A percentile compares a stretch with the other conserved stretches of the same genome.
Evolutionary conservation across 805 yeast genomes (phyloP).

Genomic region (Lipomyces sp.): DNA sequence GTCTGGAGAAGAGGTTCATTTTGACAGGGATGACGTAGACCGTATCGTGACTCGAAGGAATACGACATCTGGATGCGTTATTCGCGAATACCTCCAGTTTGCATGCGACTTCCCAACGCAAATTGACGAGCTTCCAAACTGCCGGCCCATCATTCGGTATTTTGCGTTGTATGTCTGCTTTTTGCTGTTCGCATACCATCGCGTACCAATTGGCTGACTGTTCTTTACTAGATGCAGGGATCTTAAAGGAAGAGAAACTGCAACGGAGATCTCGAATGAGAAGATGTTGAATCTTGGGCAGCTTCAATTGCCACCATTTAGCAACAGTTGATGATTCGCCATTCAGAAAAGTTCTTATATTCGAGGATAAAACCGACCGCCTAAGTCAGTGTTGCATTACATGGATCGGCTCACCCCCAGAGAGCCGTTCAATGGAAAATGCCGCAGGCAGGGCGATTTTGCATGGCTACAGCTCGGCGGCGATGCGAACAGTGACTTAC

Average conservation of each 20-base stretch:
- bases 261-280: constrained; percentile 6
- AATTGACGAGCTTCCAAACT: constrained; percentile 4
- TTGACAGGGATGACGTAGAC: constrained; percentile 1
- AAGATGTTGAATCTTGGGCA: not conserved
- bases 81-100: constrained; percentile 10
- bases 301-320: not conserved
- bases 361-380: too few relatives aligned
- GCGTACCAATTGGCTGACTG: not conserved
- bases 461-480: too few relatives aligned
- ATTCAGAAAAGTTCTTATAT: too few relatives aligned
- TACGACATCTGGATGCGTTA: constrained; percentile 2
- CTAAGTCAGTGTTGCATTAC: too few relatives aligned
- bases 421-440: too few relatives aligned
- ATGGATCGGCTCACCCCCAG: too few relatives aligned
- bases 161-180: constrained; percentile 11
- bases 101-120: constrained; percentile 8
- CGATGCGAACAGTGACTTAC: too few relatives aligned
- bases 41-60: not conserved
- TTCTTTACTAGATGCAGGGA: constrained; percentile 1
- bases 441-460: too few relatives aligned
- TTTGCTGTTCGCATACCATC: not conserved
- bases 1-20: not conserved
- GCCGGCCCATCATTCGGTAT: constrained; percentile 11
- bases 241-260: not conserved
- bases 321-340: too few relatives aligned